These are phyloP conservation scores for Xylariales sp. DNA, from an alignment of 2,329 filamentous ascomycete genomes.

Conservation along the genomic window DNA sequence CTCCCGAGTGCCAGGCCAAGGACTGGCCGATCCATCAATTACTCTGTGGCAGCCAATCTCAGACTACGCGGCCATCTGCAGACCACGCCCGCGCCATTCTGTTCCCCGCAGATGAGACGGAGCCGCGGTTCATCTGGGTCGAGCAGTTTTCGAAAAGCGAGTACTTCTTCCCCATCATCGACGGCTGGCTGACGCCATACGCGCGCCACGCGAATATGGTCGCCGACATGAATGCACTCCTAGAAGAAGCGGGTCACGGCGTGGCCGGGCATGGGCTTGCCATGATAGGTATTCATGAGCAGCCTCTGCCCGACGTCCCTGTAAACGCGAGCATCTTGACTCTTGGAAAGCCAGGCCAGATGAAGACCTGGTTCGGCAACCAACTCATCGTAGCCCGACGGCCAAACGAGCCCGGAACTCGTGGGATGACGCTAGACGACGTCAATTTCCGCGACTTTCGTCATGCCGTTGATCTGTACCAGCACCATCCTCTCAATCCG, in stretches of 20 bases:
- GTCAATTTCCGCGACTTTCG: conserved; percentile 34
- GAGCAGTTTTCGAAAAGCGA: conserved; percentile 3
- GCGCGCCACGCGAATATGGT: conserved; percentile 5
- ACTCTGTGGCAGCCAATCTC: conserved; percentile 21
- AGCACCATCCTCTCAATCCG: conserved; percentile 26
- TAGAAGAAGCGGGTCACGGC: conserved; percentile 15
- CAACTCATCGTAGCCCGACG: conserved; percentile 19
- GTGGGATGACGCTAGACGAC: conserved; percentile 28
- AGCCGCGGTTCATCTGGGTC: conserved; percentile 30
- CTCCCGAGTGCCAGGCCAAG: conserved; percentile 27
- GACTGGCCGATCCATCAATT: conserved; percentile 32
- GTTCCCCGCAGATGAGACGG: conserved; percentile 16
- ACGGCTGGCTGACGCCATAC: conserved; percentile 20
- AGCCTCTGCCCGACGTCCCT: background rate
- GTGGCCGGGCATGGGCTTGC: conserved; percentile 24
- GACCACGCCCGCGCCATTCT: conserved; percentile 31
- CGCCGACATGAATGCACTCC: conserved; percentile 11
- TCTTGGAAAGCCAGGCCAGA: conserved; percentile 33
- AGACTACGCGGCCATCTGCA: conserved; percentile 27
- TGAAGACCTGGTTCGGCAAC: conserved; percentile 30
- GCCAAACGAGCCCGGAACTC: conserved; percentile 2
- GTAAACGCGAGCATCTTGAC: conserved; percentile 31
- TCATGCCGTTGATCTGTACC: conserved; percentile 31
- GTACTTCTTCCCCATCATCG: conserved; percentile 21
- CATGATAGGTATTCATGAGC: conserved; percentile 8